Evolutionary conservation across 2,329 filamentous ascomycete genomes (phyloP).

Genomic region (Claviceps lovelessii): DNA sequence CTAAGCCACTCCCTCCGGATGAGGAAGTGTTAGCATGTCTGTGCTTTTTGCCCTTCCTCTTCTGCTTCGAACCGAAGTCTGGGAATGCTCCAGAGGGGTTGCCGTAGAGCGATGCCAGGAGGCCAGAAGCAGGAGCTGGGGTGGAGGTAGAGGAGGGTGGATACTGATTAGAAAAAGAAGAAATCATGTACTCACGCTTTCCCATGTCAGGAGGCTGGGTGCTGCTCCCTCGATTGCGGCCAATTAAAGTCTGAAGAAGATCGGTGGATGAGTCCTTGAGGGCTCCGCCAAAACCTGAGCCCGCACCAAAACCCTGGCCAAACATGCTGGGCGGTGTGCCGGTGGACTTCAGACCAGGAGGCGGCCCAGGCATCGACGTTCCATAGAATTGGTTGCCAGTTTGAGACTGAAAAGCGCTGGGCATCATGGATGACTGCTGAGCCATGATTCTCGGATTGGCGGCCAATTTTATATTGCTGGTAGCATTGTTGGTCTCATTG

Average conservation of each 20-base stretch:
- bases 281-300: slow-evolving; percentile 49
- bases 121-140: slow-evolving; percentile 78
- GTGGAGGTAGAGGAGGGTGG: slow-evolving; percentile 67
- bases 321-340: slow-evolving; percentile 93
- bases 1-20: slow-evolving; percentile 96
- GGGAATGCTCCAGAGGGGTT: slow-evolving; percentile 72
- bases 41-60: slow-evolving; percentile 99
- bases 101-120: slow-evolving; percentile 85
- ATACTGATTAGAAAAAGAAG: slow-evolving; percentile 81
- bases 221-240: slow-evolving; percentile 51
- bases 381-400: slow-evolving; percentile 62
- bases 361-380: slow-evolving; percentile 77
- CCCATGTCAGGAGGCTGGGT: slow-evolving; percentile 66
- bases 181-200: slow-evolving; percentile 98
- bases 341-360: slow-evolving; percentile 87
- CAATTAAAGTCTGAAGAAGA: slow-evolving; percentile 68
- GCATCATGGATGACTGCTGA: slow-evolving; percentile 81
- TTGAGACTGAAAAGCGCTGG: slow-evolving; percentile 44
- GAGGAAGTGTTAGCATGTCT: slow-evolving; percentile 99
- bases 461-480: slow-evolving; percentile 56
- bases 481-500: slow-evolving; percentile 47
- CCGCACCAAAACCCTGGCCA: slow-evolving; percentile 66
- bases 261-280: slow-evolving; percentile 54
- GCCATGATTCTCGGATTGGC: slow-evolving; percentile 68
- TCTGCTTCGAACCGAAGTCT: slow-evolving; percentile 91